Evolutionary conservation across 164 flowering plant genomes (phyloP).

Genomic region (Liquidambar formosana): DNA sequence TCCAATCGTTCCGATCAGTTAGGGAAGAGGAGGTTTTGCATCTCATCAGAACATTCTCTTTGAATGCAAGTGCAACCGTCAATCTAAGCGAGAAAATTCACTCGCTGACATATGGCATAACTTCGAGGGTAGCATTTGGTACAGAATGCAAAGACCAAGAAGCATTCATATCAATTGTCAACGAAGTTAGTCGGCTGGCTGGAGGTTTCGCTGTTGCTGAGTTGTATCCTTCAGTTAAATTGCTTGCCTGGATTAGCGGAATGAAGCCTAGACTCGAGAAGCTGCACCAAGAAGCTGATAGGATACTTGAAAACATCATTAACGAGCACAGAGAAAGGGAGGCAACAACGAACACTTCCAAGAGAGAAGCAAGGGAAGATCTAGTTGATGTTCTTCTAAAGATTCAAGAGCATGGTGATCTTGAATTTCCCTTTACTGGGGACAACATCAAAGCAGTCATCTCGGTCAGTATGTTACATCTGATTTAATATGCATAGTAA

Average conservation of each 20-base stretch:
- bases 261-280: slow-evolving; percentile 19
- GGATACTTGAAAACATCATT: slow-evolving; percentile 27
- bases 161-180: too few relatives aligned
- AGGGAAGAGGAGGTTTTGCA: slow-evolving; percentile 25
- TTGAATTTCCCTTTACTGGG: slow-evolving; percentile 14
- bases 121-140: slow-evolving; percentile 26
- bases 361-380: slow-evolving; percentile 17
- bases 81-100: slow-evolving; percentile 25
- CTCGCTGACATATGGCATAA: slow-evolving; percentile 6
- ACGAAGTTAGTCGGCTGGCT: slow-evolving; percentile 4
- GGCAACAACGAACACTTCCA: not conserved
- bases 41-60: slow-evolving; percentile 16
- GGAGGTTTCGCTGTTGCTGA: slow-evolving; percentile 42
- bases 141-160: too few relatives aligned
- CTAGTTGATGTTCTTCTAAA: slow-evolving; percentile 32
- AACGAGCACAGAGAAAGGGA: slow-evolving; percentile 12
- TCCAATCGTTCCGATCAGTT: too few relatives aligned
- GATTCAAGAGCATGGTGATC: slow-evolving; percentile 9
- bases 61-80: slow-evolving; percentile 14
- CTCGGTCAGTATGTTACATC: slow-evolving; percentile 17
- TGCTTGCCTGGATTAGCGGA: slow-evolving; percentile 23
- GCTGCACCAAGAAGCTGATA: too few relatives aligned
- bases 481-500: too few relatives aligned
- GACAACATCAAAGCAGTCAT: too few relatives aligned
- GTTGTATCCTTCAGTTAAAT: slow-evolving; percentile 28